Evolutionary conservation across 2,329 filamentous ascomycete species (phyloP).

Genomic region (Beauveria sp.): DNA sequence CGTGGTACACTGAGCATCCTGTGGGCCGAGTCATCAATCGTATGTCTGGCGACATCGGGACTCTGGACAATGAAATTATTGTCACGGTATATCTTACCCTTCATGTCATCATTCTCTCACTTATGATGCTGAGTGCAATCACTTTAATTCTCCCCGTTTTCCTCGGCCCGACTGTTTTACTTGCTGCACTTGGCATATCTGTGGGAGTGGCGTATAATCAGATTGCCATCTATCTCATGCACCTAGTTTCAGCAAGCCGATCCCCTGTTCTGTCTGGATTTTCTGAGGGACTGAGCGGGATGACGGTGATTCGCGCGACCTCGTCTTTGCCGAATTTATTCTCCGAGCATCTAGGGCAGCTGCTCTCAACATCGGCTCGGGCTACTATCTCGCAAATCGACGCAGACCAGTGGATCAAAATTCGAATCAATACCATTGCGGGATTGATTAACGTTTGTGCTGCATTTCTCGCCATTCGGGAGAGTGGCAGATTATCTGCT

Average conservation of each 20-base stretch:
- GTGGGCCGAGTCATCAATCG: conserved; percentile 47
- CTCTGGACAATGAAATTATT: conserved; percentile 41
- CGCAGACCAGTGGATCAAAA: conserved; percentile 49
- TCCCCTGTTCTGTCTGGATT: conserved; percentile 52
- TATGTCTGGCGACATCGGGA: conserved; percentile 50
- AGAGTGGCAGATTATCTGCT: conserved; percentile 38
- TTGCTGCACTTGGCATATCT: conserved; percentile 38
- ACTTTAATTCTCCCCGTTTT: conserved; percentile 39
- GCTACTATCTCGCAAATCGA: conserved; percentile 35
- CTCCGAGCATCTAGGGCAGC: conserved; percentile 37
- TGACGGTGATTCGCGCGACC: conserved; percentile 44
- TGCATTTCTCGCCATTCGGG: conserved; percentile 43
- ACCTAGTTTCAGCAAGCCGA: conserved; percentile 37
- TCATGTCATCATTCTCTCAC: conserved; percentile 32
- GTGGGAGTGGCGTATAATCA: conserved; percentile 45
- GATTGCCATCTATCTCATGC: conserved; percentile 38
- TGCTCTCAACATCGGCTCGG: conserved; percentile 38
- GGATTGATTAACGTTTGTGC: conserved; percentile 43
- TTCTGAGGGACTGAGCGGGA: conserved; percentile 42
- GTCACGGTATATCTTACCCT: conserved; percentile 35
- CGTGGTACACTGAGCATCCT: conserved; percentile 49
- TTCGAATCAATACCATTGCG: conserved; percentile 47
- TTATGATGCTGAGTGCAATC: conserved; percentile 40
- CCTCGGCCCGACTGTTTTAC: conserved; percentile 29
- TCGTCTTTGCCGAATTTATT: conserved; percentile 40